These are phyloP conservation scores for Phytophthora hibernalis DNA, from an alignment of 352 stramenopile species.

Conservation along the genomic window DNA sequence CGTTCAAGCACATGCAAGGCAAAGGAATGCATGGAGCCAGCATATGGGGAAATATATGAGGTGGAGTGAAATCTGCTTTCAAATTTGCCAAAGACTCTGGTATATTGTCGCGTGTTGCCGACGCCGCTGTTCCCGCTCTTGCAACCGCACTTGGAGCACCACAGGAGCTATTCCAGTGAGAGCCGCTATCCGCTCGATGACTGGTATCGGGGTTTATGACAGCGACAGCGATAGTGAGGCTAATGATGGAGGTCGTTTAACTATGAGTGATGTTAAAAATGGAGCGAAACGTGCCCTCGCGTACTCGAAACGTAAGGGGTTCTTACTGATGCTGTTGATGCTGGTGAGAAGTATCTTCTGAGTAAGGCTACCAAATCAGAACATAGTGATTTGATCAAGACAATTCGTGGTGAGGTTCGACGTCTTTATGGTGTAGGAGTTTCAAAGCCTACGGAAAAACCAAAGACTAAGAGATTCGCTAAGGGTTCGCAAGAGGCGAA, in stretches of 20 bases:
- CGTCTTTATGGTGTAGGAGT: neutral
- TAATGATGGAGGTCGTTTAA: neutral
- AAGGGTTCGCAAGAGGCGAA: constrained; percentile 13
- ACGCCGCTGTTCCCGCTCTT: constrained; percentile 14
- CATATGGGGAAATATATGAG: constrained; percentile 26
- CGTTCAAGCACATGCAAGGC: neutral
- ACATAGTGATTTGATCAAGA: neutral
- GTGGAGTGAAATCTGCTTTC: constrained; percentile 20
- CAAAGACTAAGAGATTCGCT: constrained; percentile 6
- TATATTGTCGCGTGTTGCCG: constrained; percentile 1
- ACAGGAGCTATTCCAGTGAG: constrained; percentile 9
- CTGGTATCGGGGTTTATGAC: constrained; percentile 20
- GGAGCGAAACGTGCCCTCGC: constrained; percentile 3
- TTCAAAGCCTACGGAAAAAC: too few relatives aligned
- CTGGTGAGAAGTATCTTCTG: too few relatives aligned
- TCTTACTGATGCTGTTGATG: constrained; percentile 1
- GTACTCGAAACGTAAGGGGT: constrained; percentile 18
- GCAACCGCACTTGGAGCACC: constrained; percentile 10
- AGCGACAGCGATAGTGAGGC: constrained; percentile 9
- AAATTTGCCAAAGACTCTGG: constrained; percentile 25
- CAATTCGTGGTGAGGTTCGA: neutral
- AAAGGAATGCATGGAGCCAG: constrained; percentile 2
- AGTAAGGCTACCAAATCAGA: neutral
- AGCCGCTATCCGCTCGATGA: constrained; percentile 10
- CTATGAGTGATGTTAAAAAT: constrained; percentile 10